Conservation (phyloP, 495 filamentous ascomycete genomes). For the Margaritispora aquatica region DNA sequence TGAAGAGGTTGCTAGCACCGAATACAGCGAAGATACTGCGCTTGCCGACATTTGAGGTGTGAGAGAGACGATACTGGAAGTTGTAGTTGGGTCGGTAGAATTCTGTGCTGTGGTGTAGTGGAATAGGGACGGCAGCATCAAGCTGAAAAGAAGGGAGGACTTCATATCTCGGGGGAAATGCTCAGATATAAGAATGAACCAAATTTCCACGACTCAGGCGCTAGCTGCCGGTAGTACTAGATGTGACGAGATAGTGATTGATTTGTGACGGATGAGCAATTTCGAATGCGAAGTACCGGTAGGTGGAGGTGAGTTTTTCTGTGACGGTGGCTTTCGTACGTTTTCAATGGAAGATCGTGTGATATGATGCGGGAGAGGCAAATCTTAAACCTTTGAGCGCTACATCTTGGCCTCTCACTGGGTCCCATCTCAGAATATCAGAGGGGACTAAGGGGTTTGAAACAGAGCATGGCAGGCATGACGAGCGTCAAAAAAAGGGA, state of each 20-base stretch:
- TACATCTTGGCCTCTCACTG: constrained; percentile 20
- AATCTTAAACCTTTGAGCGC: constrained; percentile 17
- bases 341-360: neutral
- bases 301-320: neutral
- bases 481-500: neutral
- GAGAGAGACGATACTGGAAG: constrained; percentile 10
- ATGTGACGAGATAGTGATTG: too few species aligned
- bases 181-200: constrained; percentile 11
- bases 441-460: constrained; percentile 7
- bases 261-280: constrained; percentile 5
- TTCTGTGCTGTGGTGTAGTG: constrained; percentile 14
- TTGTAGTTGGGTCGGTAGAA: constrained; percentile 8
- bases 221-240: neutral
- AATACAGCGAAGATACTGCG: constrained; percentile 18
- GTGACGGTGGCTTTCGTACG: neutral
- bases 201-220: constrained; percentile 7
- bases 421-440: constrained; percentile 2
- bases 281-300: too few species aligned
- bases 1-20: constrained; percentile 17
- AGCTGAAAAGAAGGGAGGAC: constrained; percentile 16
- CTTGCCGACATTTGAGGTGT: constrained; percentile 25
- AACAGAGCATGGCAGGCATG: constrained; percentile 1
- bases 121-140: constrained; percentile 17
- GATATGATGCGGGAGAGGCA: constrained; percentile 7
- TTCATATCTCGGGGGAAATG: constrained; percentile 14